Evolutionary conservation across 345 rosid genomes (phyloP).

Genomic region (Moricandia moricandioides): DNA sequence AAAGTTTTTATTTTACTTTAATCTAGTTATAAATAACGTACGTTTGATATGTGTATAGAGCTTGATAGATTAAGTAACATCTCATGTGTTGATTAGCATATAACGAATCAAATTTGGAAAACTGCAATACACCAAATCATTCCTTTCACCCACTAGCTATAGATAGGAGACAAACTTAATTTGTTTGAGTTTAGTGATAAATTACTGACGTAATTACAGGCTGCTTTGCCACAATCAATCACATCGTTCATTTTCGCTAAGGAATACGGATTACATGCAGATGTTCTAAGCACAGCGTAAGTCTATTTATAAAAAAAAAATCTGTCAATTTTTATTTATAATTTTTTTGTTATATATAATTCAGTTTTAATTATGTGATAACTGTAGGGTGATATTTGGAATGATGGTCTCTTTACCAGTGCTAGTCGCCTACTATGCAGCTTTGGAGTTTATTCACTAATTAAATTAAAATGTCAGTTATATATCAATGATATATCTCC

Average conservation of each 20-base stretch:
- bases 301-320: constrained; percentile 19
- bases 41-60: not conserved
- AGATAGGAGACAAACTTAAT: not conserved
- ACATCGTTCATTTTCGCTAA: constrained; percentile 75
- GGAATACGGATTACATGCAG: constrained; percentile 73
- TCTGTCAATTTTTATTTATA: not conserved
- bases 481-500: not conserved
- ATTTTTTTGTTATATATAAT: not conserved
- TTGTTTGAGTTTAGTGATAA: not conserved
- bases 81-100: not conserved
- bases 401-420: constrained; percentile 61
- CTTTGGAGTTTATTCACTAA: constrained; percentile 40
- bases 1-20: not conserved
- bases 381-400: constrained; percentile 77
- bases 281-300: constrained; percentile 81
- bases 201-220: constrained; percentile 40
- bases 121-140: not conserved
- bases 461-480: not conserved
- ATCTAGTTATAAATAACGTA: not conserved
- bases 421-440: constrained; percentile 61
- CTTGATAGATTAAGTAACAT: not conserved
- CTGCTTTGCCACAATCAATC: constrained; percentile 76
- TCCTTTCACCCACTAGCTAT: not conserved
- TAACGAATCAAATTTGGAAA: not conserved
- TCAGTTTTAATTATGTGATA: not conserved